phyloP scores from a whole-genome alignment of 192 early-diverging fungal species.

The Gaertneriomyces semiglobifer region DNA sequence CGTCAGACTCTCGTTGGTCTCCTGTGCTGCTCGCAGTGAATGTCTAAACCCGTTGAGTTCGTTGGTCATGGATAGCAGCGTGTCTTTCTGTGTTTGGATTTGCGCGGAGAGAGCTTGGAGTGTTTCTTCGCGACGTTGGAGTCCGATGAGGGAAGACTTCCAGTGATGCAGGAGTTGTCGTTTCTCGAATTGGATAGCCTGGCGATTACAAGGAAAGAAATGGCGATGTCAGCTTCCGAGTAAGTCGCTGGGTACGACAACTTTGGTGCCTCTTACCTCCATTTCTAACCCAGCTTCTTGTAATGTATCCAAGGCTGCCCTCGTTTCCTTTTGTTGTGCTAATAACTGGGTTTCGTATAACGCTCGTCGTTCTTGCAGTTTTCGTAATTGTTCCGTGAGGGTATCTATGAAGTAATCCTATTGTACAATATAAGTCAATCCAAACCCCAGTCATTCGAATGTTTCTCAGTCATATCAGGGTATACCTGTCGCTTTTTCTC shows the following conservation, averaged over 20 bases:
- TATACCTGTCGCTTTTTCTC: constrained; percentile 59
- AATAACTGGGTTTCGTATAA: constrained; percentile 53
- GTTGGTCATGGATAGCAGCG: constrained; percentile 38
- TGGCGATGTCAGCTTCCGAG: not conserved
- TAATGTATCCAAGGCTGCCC: constrained; percentile 53
- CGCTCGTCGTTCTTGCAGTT: constrained; percentile 52
- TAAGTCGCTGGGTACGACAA: no score
- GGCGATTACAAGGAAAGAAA: not conserved
- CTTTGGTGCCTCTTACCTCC: constrained; percentile 40
- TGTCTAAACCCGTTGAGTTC: constrained; percentile 51
- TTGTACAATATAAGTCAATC: not conserved
- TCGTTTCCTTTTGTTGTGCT: constrained; percentile 56
- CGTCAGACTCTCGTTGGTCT: constrained; percentile 54
- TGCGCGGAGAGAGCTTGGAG: constrained; percentile 40
- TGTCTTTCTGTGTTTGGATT: constrained; percentile 53
- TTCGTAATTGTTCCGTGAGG: constrained; percentile 51
- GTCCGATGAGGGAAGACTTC: constrained; percentile 56
- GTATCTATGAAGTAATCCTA: constrained; percentile 62
- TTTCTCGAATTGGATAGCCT: constrained; percentile 64
- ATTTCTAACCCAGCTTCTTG: constrained; percentile 60
- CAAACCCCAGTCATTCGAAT: not conserved
- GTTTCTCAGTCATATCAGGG: not conserved
- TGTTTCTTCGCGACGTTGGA: constrained; percentile 55
- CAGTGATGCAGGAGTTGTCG: constrained; percentile 58
- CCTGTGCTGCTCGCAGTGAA: constrained; percentile 43